phyloP scores from a whole-genome alignment of 768 basidiomycete species.

The Naganishia antarctica region DNA sequence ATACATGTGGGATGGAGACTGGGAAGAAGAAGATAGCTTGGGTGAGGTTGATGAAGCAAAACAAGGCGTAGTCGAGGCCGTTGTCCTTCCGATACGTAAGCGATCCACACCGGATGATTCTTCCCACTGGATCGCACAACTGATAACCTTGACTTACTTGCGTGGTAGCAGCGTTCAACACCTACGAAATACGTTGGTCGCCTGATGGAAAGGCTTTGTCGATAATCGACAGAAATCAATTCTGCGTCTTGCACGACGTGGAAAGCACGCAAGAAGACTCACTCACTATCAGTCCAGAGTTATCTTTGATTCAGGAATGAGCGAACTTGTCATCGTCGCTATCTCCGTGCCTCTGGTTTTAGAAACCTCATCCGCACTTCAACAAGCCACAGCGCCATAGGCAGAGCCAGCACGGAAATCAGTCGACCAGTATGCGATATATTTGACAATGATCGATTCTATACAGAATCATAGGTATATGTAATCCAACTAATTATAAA shows the following conservation, averaged over 20 bases:
- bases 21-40: slow-evolving; percentile 37
- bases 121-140: too few species aligned
- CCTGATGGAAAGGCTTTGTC: slow-evolving; percentile 79
- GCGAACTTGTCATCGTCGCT: too few species aligned
- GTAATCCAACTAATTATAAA: background rate
- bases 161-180: slow-evolving; percentile 63
- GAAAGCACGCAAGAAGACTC: slow-evolving; percentile 9
- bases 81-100: slow-evolving; percentile 85
- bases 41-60: background rate
- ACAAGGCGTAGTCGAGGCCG: slow-evolving; percentile 79
- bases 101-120: too few species aligned
- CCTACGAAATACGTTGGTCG: slow-evolving; percentile 68
- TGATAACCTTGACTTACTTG: too few species aligned
- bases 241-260: slow-evolving; percentile 55
- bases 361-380: too few species aligned
- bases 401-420: too few species aligned
- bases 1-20: slow-evolving; percentile 45
- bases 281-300: background rate
- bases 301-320: slow-evolving; percentile 23
- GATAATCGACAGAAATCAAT: slow-evolving; percentile 68
- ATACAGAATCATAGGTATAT: slow-evolving; percentile 1
- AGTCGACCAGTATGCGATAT: too few species aligned
- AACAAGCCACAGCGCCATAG: too few species aligned
- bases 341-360: too few species aligned
- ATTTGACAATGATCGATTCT: too few species aligned